Evolutionary conservation across 2,329 filamentous ascomycete genomes (phyloP), one percentile per base, ranked within the genome.

Genomic region (Colletotrichum gloeosporioides): DNA sequence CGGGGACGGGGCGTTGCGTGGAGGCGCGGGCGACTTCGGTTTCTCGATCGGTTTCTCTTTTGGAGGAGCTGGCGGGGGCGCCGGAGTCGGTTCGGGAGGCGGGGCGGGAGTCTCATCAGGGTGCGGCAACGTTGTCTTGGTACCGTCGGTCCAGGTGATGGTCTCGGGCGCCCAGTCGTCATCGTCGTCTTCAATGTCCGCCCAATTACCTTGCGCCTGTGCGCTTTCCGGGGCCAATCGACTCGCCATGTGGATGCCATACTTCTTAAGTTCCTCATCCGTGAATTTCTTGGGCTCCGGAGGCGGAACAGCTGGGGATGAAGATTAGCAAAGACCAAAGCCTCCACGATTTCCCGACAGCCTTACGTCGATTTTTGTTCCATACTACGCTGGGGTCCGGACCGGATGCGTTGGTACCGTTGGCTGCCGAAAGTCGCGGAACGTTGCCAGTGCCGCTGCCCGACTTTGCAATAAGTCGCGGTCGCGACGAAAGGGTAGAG

Each of bases 81-180:
- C 79, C 62, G 77, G 79, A 55, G 79, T 71, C 32, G 82, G 80
- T 44, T 80, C 73, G 25, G 81, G 78, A 34, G 79, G 81, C 7
- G 83, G 79, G 39, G 82, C 55, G 34, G 76, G 77, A 29, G 82
- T 82, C 69, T 93, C 91, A 53, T 93, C 92, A 67, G 89, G 87
- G 77, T 92, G 90, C 18, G 93, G 92, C 18, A 96, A 88, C 8
- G 93, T 95, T 39, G 94, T 94, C 84, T 96, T 96, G 65, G 95
- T 97, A 70, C 95, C 95, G 83, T 98, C 95, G 82, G 94, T 95
- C 95, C 95, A 98, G 75, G 95, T 95, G 79, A 97, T 95, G 69
- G 94, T 92, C 78, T 97, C 95, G 3, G 95, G 95, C 16, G 93
- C 94, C 94, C 95, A 96, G 81, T 96, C 95, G 49, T 97, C 95